Evolutionary conservation across 2,329 filamentous ascomycete species (phyloP).

Genomic region (Chlorencoelia australis): DNA sequence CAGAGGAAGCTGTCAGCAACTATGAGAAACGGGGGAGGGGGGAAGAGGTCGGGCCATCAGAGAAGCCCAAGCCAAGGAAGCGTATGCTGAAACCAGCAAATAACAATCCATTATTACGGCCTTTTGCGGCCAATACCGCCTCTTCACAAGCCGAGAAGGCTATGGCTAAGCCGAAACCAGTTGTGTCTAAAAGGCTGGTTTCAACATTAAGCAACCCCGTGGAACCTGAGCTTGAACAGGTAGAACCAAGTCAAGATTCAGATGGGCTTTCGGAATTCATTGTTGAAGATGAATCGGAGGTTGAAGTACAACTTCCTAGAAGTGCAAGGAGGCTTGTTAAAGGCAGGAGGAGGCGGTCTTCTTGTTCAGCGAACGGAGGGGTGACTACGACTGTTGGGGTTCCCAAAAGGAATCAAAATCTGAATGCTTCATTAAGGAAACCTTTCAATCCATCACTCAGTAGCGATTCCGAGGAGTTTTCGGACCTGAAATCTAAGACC

Average conservation of each 20-base stretch:
- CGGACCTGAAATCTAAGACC: no score
- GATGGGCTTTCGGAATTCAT: slow-evolving; percentile 25
- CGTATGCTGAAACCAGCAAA: slow-evolving; percentile 14
- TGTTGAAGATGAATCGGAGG: slow-evolving; percentile 18
- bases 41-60: slow-evolving; percentile 1
- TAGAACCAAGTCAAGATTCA: slow-evolving; percentile 8
- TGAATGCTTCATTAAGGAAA: background rate
- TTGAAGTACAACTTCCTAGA: slow-evolving; percentile 16
- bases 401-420: background rate
- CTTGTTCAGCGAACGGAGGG: no score
- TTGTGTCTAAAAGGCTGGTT: background rate
- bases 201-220: background rate
- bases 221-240: background rate
- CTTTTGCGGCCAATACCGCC: slow-evolving; percentile 5
- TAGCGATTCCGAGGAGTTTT: no score
- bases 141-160: slow-evolving; percentile 1
- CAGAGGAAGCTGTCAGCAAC: background rate
- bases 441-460: no score
- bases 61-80: slow-evolving; percentile 15
- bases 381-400: background rate
- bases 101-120: slow-evolving; percentile 21
- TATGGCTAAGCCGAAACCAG: background rate
- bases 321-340: slow-evolving; percentile 19
- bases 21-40: background rate
- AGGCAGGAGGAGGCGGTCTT: no score